phyloP scores from a whole-genome alignment of 108 stramenopile species.

The Nitzschia putrida region DNA sequence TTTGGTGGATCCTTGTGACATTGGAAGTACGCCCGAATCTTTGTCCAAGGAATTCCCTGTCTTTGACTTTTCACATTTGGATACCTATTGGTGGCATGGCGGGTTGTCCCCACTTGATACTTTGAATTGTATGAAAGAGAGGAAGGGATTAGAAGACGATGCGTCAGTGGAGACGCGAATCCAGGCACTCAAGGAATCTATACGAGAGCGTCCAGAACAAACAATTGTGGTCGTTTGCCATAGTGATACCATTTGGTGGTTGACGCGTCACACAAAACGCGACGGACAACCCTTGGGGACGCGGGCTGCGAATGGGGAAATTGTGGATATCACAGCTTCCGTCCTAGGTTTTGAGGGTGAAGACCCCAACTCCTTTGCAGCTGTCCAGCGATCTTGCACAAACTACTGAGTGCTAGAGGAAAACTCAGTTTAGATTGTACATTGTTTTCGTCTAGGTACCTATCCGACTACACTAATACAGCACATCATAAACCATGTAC shows the following conservation, averaged over 20 bases:
- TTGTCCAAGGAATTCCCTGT: constrained; percentile 10
- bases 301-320: constrained; percentile 2
- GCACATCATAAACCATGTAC: too few relatives aligned
- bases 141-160: background rate
- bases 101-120: constrained; percentile 2
- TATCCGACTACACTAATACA: too few relatives aligned
- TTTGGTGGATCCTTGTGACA: constrained; percentile 13
- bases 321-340: constrained; percentile 5
- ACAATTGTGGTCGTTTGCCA: constrained; percentile 15
- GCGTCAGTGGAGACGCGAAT: constrained; percentile 1
- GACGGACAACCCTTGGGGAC: background rate
- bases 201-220: background rate
- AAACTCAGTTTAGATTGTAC: too few relatives aligned
- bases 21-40: constrained; percentile 1
- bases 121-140: background rate
- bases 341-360: too few relatives aligned
- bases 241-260: constrained; percentile 13
- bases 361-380: too few relatives aligned
- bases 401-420: too few relatives aligned
- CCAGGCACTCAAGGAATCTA: background rate
- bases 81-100: constrained; percentile 14
- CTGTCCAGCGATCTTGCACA: too few relatives aligned
- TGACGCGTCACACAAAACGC: background rate
- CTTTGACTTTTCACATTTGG: constrained; percentile 8
- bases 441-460: too few relatives aligned